Evolutionary conservation across 331 rosid species (phyloP), one percentile per base, ranked within the genome.

Genomic region (Quercus tomentella): DNA sequence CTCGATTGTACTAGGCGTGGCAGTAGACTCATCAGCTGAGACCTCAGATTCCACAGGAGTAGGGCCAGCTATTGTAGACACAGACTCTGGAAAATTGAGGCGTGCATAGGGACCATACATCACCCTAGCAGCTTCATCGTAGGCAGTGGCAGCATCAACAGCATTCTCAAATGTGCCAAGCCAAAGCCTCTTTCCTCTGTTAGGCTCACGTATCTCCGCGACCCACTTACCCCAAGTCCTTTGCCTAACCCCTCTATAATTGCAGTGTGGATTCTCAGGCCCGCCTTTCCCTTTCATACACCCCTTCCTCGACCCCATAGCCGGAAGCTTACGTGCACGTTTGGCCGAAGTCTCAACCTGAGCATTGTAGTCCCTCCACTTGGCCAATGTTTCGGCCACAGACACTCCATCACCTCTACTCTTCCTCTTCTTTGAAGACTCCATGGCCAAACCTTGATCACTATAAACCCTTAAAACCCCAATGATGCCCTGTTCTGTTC

Each of bases 251-350:
- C 96, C 96, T 76, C 96, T 87, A 82, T 84, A 89, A 6, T 84
- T 89, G 80, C 89, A 87, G 70, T 77, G 33, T 0, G 89, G 84
- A 16, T 91, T 91, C 49, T 89, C 86, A 5, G 96, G 96, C 31
- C 96, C 96, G n/a, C 96, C 96, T 56, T 91, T 91, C 3, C 94
- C 94, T 79, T 87, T 91, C 95, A 91, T 91, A 73, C 95, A 91
- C 21, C 95, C 95, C 81, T 91, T 91, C 91, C 86, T 91, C 3
- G 96, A 91, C 61, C 96, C 96, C 68, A 84, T 87, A 1, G 93
- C 96, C 0, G 91, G 93, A 3, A 89, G 88, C 76, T 81, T 89
- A 1, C 89, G 84, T 11, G 56, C 81, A 25, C 79, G 82, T 62
- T 72, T 89, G 45, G 45, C 45, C 3, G 45, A 41, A 41, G 45